A percentile compares a stretch with the other conserved stretches of the same genome.
These are phyloP conservation scores for Talaromyces thailandensis DNA, from an alignment of 495 filamentous ascomycete species.

Conservation along the genomic window DNA sequence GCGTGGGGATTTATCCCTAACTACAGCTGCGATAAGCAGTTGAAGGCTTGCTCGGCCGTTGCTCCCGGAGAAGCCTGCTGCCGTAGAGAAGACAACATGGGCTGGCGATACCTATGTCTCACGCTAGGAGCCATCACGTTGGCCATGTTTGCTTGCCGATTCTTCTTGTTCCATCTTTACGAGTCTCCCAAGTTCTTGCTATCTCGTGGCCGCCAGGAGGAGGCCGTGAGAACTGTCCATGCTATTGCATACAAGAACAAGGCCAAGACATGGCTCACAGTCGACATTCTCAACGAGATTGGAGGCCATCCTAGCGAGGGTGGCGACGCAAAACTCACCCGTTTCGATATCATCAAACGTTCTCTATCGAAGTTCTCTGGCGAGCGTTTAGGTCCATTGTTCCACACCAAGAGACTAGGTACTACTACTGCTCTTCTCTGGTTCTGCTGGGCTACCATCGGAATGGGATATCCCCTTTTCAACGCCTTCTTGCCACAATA, in stretches of 20 bases:
- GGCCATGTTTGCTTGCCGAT: slow-evolving; percentile 58
- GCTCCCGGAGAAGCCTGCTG: slow-evolving; percentile 37
- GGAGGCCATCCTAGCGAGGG: slow-evolving; percentile 34
- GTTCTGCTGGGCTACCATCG: slow-evolving; percentile 50
- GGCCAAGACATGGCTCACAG: slow-evolving; percentile 43
- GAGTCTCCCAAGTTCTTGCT: slow-evolving; percentile 79
- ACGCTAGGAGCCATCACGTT: slow-evolving; percentile 65
- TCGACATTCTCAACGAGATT: slow-evolving; percentile 44
- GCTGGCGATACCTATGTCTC: slow-evolving; percentile 73
- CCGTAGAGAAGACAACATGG: slow-evolving; percentile 56
- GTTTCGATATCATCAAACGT: slow-evolving; percentile 36
- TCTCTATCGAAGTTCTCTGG: slow-evolving; percentile 47
- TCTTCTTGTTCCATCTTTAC: slow-evolving; percentile 68
- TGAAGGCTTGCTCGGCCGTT: slow-evolving; percentile 25
- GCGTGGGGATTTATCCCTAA: slow-evolving; percentile 51
- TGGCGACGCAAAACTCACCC: slow-evolving; percentile 25
- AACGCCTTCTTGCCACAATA: slow-evolving; percentile 54
- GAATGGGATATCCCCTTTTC: slow-evolving; percentile 51
- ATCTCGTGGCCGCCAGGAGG: slow-evolving; percentile 58
- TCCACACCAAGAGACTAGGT: slow-evolving; percentile 41
- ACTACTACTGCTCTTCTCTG: slow-evolving; percentile 40
- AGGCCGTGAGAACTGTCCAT: slow-evolving; percentile 63
- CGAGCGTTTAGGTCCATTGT: slow-evolving; percentile 44
- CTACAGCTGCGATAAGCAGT: slow-evolving; percentile 34
- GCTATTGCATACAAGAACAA: slow-evolving; percentile 47